phyloP scores from a whole-genome alignment of 495 filamentous ascomycete species.

The Neurospora sp. region DNA sequence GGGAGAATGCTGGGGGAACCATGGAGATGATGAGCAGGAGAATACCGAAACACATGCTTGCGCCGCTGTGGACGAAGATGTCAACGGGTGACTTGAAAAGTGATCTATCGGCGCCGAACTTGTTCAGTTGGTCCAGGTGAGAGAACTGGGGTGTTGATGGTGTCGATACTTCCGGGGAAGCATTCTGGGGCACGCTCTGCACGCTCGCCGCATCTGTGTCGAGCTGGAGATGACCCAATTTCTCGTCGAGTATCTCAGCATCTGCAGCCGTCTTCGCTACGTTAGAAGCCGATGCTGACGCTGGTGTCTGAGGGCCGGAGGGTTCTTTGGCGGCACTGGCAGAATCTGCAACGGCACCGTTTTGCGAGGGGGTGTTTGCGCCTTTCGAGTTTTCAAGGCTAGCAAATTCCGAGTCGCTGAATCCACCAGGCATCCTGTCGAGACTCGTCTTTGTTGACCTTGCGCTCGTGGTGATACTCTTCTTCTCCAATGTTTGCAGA shows the following conservation, averaged over 20 bases:
- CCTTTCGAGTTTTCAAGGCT: constrained; percentile 9
- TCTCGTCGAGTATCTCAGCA: constrained; percentile 9
- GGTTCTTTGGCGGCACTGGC: constrained; percentile 21
- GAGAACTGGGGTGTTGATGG: neutral
- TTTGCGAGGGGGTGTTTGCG: constrained; percentile 8
- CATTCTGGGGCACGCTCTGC: neutral
- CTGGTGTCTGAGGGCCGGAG: constrained; percentile 21
- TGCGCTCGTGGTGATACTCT: neutral
- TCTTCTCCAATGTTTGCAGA: constrained; percentile 17
- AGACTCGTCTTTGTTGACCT: neutral
- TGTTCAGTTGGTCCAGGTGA: constrained; percentile 11
- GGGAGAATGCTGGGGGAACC: constrained; percentile 80
- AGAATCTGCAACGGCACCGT: constrained; percentile 17
- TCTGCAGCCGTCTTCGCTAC: neutral
- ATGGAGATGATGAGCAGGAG: constrained; percentile 78
- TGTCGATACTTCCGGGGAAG: neutral
- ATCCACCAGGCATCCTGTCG: constrained; percentile 26
- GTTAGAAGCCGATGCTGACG: constrained; percentile 12
- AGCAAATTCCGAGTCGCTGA: constrained; percentile 26
- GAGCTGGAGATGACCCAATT: constrained; percentile 7
- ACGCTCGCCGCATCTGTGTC: neutral
- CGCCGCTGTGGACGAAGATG: constrained; percentile 78
- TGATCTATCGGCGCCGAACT: constrained; percentile 25
- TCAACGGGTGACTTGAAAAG: constrained; percentile 64
- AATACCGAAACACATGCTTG: constrained; percentile 81